Evolutionary conservation across 305 asterid genomes (phyloP).

Genomic region (Andrographis paniculata): DNA sequence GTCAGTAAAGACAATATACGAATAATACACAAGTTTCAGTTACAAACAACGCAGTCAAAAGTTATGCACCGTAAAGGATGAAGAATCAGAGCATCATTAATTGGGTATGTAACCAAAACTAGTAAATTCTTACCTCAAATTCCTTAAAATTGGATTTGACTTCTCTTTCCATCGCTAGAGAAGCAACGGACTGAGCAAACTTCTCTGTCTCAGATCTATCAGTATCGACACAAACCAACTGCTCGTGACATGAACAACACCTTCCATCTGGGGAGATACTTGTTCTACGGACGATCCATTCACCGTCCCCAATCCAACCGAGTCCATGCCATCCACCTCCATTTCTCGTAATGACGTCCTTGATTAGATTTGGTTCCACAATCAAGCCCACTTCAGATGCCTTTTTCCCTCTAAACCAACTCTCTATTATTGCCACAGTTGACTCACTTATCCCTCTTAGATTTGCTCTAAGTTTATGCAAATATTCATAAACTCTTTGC

Average conservation of each 20-base stretch:
- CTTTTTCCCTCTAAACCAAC: slow-evolving; percentile 57
- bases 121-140: slow-evolving; percentile 51
- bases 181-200: slow-evolving; percentile 69
- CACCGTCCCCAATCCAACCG: slow-evolving; percentile 88
- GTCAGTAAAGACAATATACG: too few relatives aligned
- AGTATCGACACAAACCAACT: slow-evolving; percentile 73
- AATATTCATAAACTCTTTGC: slow-evolving; percentile 67
- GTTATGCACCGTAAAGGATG: background rate
- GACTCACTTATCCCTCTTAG: slow-evolving; percentile 42
- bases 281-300: slow-evolving; percentile 52
- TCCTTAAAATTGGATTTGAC: slow-evolving; percentile 62
- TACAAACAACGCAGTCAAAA: too few relatives aligned
- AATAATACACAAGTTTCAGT: too few relatives aligned
- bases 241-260: slow-evolving; percentile 51
- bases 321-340: slow-evolving; percentile 99
- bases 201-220: slow-evolving; percentile 60
- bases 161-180: slow-evolving; percentile 83
- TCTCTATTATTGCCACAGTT: slow-evolving; percentile 49
- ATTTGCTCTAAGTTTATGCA: slow-evolving; percentile 65
- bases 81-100: background rate
- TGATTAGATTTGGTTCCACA: slow-evolving; percentile 37
- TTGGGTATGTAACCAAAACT: background rate
- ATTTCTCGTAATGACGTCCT: slow-evolving; percentile 43
- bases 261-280: slow-evolving; percentile 42
- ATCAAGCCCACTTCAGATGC: slow-evolving; percentile 42